Conservation (phyloP, 768 basidiomycete genomes). For the Rhizopogon rudus region DNA sequence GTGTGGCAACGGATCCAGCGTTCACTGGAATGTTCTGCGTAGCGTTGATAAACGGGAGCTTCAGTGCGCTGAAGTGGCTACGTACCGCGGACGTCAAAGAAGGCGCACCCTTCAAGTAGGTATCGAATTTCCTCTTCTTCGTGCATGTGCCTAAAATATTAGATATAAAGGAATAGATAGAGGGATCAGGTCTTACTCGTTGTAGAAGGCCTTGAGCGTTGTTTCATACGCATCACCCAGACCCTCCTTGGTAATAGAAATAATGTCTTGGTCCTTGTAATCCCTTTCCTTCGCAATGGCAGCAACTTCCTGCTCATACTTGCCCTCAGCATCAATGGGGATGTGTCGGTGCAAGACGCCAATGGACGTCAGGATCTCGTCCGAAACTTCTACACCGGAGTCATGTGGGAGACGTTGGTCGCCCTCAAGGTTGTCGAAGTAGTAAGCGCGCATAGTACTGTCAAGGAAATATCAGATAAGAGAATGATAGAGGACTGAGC, state of each 20-base stretch:
- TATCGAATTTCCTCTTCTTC: constrained; percentile 96
- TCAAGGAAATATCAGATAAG: not conserved
- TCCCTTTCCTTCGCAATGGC: constrained; percentile 58
- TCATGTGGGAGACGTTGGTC: constrained; percentile 84
- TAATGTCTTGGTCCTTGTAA: constrained; percentile 81
- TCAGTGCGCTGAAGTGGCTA: not conserved
- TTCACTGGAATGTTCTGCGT: constrained; percentile 59
- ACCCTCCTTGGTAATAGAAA: constrained; percentile 72
- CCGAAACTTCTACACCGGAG: constrained; percentile 50
- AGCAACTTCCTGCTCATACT: constrained; percentile 48
- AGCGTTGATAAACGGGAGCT: not conserved
- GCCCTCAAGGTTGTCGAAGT: constrained; percentile 64
- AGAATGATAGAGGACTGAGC: not conserved
- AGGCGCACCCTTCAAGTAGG: constrained; percentile 81
- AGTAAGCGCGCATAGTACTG: constrained; percentile 62
- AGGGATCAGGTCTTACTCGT: constrained; percentile 51
- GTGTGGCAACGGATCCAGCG: constrained; percentile 80
- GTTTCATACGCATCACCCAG: constrained; percentile 80
- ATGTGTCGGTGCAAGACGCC: constrained; percentile 67
- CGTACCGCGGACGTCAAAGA: constrained; percentile 87
- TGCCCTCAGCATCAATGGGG: constrained; percentile 44
- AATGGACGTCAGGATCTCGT: constrained; percentile 44
- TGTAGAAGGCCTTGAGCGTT: constrained; percentile 78
- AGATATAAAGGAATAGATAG: not conserved
- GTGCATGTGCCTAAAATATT: constrained; percentile 69